phyloP scores from a whole-genome alignment of 164 flowering plant genomes.

The Magnolia sinica region DNA sequence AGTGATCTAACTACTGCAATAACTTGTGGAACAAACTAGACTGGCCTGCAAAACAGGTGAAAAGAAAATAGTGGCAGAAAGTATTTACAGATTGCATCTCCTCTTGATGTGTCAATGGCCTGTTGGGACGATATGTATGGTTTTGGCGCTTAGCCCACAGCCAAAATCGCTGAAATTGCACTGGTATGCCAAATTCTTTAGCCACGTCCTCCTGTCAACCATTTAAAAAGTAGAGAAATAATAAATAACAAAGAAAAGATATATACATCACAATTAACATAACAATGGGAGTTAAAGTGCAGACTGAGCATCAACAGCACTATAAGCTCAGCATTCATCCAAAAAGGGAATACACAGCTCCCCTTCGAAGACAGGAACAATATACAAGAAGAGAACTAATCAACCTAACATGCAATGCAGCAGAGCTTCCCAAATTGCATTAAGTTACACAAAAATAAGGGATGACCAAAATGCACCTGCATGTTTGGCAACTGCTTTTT shows the following conservation, averaged over 20 bases:
- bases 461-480: no score
- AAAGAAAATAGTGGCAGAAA: neutral
- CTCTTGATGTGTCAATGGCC: conserved; percentile 77
- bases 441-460: neutral
- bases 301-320: no score
- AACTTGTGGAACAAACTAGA: neutral
- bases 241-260: neutral
- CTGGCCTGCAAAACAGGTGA: neutral
- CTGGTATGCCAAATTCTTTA: conserved; percentile 85
- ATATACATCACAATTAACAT: neutral
- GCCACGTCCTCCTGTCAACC: conserved; percentile 81
- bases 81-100: conserved; percentile 73
- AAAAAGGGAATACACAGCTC: neutral
- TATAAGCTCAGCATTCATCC: neutral
- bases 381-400: neutral
- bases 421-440: neutral
- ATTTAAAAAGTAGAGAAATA: conserved; percentile 13
- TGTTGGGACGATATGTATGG: conserved; percentile 89
- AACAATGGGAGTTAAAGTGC: neutral
- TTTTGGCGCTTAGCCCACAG: conserved; percentile 95
- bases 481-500: no score
- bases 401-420: neutral
- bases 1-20: neutral
- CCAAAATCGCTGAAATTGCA: conserved; percentile 87
- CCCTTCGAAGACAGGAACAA: neutral